phyloP scores from a whole-genome alignment of 2,329 filamentous ascomycete species.

The Aspergillus texensis region DNA sequence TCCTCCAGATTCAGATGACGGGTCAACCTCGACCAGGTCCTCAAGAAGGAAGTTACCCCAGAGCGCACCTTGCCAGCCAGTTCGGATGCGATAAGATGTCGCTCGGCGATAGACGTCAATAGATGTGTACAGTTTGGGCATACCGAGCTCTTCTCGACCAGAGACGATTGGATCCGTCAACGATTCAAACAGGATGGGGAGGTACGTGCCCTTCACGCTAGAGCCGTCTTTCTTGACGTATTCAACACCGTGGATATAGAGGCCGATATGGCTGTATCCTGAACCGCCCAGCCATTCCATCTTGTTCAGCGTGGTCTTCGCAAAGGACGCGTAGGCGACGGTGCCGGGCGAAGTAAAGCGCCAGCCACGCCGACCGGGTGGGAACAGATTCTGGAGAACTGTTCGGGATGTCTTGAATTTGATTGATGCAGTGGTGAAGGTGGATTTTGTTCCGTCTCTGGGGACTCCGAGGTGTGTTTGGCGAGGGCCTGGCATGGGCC shows the following conservation, averaged over 20 bases:
- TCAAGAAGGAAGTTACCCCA: constrained; percentile 44
- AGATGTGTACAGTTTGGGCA: constrained; percentile 59
- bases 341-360: constrained; percentile 48
- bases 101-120: constrained; percentile 47
- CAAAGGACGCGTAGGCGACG: constrained; percentile 46
- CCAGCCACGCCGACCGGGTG: constrained; percentile 37
- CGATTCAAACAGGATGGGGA: constrained; percentile 61
- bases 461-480: constrained; percentile 30
- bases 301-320: constrained; percentile 47
- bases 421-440: constrained; percentile 50
- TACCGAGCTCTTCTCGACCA: constrained; percentile 62
- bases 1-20: constrained; percentile 39
- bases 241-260: constrained; percentile 64
- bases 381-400: constrained; percentile 52
- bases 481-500: constrained; percentile 49
- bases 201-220: constrained; percentile 53
- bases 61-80: constrained; percentile 45
- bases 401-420: constrained; percentile 55
- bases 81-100: constrained; percentile 41
- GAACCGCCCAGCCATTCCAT: constrained; percentile 63
- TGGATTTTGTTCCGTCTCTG: constrained; percentile 25
- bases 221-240: constrained; percentile 55
- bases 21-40: constrained; percentile 32
- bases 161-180: constrained; percentile 62
- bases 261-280: constrained; percentile 60